phyloP scores from a whole-genome alignment of 441 rosid genomes.

The Erysimum cheiri region DNA sequence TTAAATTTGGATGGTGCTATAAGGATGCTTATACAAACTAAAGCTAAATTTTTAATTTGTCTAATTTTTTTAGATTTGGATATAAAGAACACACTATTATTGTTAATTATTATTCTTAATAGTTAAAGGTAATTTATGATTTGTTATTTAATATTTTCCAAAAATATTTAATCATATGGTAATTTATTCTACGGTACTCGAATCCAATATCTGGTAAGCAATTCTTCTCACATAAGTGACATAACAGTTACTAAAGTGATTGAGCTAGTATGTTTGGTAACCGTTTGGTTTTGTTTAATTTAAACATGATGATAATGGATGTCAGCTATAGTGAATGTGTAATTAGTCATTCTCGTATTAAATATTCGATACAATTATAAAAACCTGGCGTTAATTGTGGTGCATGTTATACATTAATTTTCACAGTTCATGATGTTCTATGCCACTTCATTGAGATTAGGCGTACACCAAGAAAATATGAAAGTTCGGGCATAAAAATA shows the following conservation, averaged over 20 bases:
- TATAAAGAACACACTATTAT: too few species aligned
- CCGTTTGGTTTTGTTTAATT: slow-evolving; percentile 10
- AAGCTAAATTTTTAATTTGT: too few species aligned
- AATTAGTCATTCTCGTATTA: too few species aligned
- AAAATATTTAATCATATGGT: not conserved
- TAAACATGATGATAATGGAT: slow-evolving; percentile 19
- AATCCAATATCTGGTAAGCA: not conserved
- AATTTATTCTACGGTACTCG: not conserved
- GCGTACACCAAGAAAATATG: slow-evolving; percentile 6
- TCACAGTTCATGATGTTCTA: slow-evolving; percentile 19
- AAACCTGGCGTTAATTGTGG: too few species aligned
- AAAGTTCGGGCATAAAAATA: not conserved
- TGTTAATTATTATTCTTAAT: too few species aligned
- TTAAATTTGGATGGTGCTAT: too few species aligned
- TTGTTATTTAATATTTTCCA: not conserved
- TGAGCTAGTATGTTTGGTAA: too few species aligned
- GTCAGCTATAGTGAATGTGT: slow-evolving; percentile 32
- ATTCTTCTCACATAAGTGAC: slow-evolving; percentile 16
- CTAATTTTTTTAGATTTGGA: too few species aligned
- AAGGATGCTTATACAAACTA: too few species aligned
- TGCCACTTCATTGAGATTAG: slow-evolving; percentile 5
- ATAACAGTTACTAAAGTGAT: not conserved
- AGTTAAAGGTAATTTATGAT: too few species aligned
- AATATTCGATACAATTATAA: too few species aligned
- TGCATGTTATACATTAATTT: slow-evolving; percentile 26